Evolutionary conservation across 768 basidiomycete genomes (phyloP).

Genomic region (Harrya chromipes): DNA sequence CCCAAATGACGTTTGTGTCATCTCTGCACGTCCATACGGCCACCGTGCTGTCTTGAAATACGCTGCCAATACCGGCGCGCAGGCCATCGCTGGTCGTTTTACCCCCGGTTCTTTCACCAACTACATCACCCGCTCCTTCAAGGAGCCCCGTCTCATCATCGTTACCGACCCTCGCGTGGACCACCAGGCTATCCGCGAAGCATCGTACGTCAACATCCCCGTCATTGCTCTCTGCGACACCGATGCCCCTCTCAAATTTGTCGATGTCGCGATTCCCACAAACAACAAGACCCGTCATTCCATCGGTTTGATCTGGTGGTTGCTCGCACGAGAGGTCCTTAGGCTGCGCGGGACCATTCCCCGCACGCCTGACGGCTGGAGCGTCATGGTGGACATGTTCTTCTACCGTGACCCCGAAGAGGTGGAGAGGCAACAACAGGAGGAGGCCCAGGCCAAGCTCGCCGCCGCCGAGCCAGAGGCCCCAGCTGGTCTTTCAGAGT

Average conservation of each 20-base stretch:
- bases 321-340: constrained; percentile 96
- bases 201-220: constrained; percentile 99
- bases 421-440: constrained; percentile 96
- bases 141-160: constrained; percentile 97
- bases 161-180: constrained; percentile 99
- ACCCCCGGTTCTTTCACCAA: constrained; percentile 99
- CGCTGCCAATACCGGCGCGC: constrained; percentile 96
- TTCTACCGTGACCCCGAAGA: constrained; percentile 99
- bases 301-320: constrained; percentile 97
- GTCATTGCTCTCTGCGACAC: constrained; percentile 99
- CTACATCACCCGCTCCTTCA: constrained; percentile 99
- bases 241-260: constrained; percentile 95
- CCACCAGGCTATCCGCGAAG: constrained; percentile 99
- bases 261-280: constrained; percentile 97
- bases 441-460: constrained; percentile 84
- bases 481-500: constrained; percentile 56
- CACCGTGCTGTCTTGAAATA: constrained; percentile 99
- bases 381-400: constrained; percentile 99
- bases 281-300: constrained; percentile 99
- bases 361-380: constrained; percentile 91
- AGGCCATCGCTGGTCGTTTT: constrained; percentile 98
- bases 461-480: constrained; percentile 54
- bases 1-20: constrained; percentile 97
- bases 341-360: constrained; percentile 92
- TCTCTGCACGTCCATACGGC: constrained; percentile 97